These are phyloP conservation scores for Malus hybrid DNA, from an alignment of 331 rosid species.

Conservation along the genomic window DNA sequence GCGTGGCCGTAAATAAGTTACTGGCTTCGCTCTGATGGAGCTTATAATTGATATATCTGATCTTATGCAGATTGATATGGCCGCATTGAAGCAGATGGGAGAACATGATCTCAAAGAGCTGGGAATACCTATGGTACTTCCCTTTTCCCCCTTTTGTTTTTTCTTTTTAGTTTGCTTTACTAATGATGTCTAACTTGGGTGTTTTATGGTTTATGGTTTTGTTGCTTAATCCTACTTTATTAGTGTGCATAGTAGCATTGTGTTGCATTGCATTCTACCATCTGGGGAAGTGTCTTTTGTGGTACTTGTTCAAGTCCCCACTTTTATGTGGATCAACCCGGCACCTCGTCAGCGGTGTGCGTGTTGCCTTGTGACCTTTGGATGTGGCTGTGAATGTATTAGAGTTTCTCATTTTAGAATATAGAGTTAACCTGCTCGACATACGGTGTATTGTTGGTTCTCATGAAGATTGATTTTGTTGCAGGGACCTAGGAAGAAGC, in stretches of 20 bases:
- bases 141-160: constrained; percentile 7
- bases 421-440: background rate
- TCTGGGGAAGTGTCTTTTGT: background rate
- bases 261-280: background rate
- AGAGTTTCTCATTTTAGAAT: background rate
- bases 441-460: background rate
- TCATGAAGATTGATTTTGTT: constrained; percentile 26
- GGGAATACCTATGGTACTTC: constrained; percentile 89
- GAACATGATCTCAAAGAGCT: constrained; percentile 93
- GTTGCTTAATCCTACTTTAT: background rate
- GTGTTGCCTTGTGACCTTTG: no score
- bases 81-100: constrained; percentile 93
- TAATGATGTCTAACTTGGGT: background rate
- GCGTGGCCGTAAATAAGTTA: background rate
- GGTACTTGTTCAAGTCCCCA: no score
- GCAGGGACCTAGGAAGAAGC: constrained; percentile 98
- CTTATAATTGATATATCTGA: constrained; percentile 4
- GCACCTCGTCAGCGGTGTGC: no score
- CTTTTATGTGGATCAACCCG: background rate
- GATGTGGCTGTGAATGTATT: background rate
- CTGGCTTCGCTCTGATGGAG: background rate
- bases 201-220: background rate
- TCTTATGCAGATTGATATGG: constrained; percentile 70
- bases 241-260: background rate
- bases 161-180: constrained; percentile 1